phyloP scores from a whole-genome alignment of 768 basidiomycete species.

The Astraeus odoratus region DNA sequence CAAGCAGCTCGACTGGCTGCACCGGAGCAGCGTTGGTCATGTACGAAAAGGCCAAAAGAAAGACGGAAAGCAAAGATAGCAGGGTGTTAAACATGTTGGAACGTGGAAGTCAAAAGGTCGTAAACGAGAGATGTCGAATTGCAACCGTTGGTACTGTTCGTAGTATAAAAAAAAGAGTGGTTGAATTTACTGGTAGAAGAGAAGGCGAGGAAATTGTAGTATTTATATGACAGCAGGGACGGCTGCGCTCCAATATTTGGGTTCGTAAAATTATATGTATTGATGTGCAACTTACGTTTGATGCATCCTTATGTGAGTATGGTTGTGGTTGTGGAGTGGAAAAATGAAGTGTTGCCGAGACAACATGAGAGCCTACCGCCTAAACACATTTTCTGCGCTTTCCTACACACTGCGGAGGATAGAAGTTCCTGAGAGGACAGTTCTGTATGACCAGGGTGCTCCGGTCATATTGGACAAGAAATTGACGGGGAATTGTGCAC shows the following conservation, averaged over 20 bases:
- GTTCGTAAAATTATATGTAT: not conserved
- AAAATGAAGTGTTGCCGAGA: not conserved
- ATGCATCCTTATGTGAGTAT: not conserved
- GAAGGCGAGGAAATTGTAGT: not conserved
- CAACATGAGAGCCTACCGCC: no score
- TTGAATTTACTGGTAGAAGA: not conserved
- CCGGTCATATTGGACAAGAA: no score
- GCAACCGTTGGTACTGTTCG: not conserved
- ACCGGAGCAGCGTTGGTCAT: constrained; percentile 23
- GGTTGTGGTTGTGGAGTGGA: not conserved
- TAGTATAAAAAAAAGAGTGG: not conserved
- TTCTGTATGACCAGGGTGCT: no score
- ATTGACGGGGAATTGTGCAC: no score
- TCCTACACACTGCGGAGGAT: no score
- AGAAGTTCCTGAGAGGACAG: no score
- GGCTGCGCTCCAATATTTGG: not conserved
- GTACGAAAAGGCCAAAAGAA: constrained; percentile 23
- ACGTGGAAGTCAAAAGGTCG: constrained; percentile 2
- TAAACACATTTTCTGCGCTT: not conserved
- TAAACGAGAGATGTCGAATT: constrained; percentile 15
- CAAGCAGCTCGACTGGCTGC: constrained; percentile 25
- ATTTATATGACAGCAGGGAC: not conserved
- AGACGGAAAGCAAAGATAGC: constrained; percentile 23
- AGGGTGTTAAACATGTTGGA: constrained; percentile 17
- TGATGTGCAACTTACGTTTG: not conserved